These are phyloP conservation scores for Malassezia dermatis DNA, from an alignment of 1,284 basidiomycete species.

Conservation along the genomic window DNA sequence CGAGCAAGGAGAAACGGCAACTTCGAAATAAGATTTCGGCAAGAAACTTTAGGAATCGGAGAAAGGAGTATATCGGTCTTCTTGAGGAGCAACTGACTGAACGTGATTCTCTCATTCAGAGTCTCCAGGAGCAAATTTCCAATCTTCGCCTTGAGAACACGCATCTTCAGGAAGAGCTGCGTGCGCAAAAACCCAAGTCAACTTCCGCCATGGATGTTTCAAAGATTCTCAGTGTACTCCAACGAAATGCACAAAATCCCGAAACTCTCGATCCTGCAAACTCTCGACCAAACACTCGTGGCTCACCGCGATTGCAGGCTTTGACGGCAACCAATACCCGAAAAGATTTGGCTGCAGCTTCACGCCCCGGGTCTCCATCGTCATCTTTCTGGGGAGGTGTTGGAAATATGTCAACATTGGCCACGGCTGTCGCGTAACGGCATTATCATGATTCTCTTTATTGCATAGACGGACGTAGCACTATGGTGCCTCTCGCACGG, in stretches of 20 bases:
- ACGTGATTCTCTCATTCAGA: slow-evolving; percentile 77
- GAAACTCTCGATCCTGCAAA: background rate
- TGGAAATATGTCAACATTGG: background rate
- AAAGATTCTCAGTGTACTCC: slow-evolving; percentile 59
- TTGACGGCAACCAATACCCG: slow-evolving; percentile 4
- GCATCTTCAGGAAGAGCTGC: slow-evolving; percentile 55
- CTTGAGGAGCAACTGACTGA: slow-evolving; percentile 88
- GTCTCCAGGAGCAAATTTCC: slow-evolving; percentile 73
- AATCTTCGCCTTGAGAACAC: slow-evolving; percentile 69
- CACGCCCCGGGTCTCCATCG: slow-evolving; percentile 2
- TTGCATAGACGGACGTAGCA: background rate
- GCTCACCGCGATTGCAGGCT: background rate
- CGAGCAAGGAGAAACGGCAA: slow-evolving; percentile 89
- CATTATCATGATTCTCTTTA: background rate
- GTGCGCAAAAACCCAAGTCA: slow-evolving; percentile 58
- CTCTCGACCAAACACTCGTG: background rate
- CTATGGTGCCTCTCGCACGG: background rate
- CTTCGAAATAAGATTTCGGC: slow-evolving; percentile 93
- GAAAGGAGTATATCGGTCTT: slow-evolving; percentile 89
- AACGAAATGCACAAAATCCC: slow-evolving; percentile 47
- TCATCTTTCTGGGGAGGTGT: slow-evolving; percentile 8
- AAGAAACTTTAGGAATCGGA: slow-evolving; percentile 79
- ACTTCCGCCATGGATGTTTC: slow-evolving; percentile 30
- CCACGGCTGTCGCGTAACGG: slow-evolving; percentile 5
- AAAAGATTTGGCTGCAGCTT: slow-evolving; percentile 8